Base-by-base conservation (phyloP, 306 rosid species). In the Lathyrus tuberosus region DNA sequence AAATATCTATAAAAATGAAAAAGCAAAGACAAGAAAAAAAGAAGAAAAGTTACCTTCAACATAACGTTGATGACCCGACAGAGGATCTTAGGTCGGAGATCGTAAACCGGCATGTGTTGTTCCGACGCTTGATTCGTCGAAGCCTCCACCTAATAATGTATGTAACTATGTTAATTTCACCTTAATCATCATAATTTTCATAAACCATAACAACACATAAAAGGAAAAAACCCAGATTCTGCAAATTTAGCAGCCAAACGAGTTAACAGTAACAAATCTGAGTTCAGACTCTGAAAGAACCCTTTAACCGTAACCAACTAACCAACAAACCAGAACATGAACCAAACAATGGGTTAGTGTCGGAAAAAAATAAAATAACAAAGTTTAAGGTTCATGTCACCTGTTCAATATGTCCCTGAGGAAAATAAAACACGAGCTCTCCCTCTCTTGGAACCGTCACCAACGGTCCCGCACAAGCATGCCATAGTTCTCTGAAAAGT, bases 351-450 rank as follows among this genome's bases (percentile, higher is more conserved):
- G 28, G 22, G 14, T 49, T 8, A 33, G 22, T 26, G 33, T 18
- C 12, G 10, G 5, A 22, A 67, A 37, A 51, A 12, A 33, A 37
- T 8, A 40, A 40, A 28, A 22, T 14, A 22, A 26, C 14, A 2
- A 35, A 35, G 51, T 14, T 5, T 13, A 20, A 5, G 14, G 18
- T 49, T 28, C 0, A 2, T 57, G 38, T 51, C 15, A 94, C 98
- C 93, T 94, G 98, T 67, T 90, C 97, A 65, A 94, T 90, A 80
- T 94, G 98, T 43, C 98, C 98, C 61, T 90, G 98, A n/a, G 97
- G 98, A 73, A 94, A 94, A 72, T 94, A 94, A 81, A 90, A 94
- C 69, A 94, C 97, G 18, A 77, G 88, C 30, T 94, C 92, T 56
- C 84, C 62, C 80, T 87, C 85, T 17, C 88, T 84, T 8, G 98